These are phyloP conservation scores for Trichoderma atroviride DNA, from an alignment of 2,329 filamentous ascomycete species.

Conservation along the genomic window DNA sequence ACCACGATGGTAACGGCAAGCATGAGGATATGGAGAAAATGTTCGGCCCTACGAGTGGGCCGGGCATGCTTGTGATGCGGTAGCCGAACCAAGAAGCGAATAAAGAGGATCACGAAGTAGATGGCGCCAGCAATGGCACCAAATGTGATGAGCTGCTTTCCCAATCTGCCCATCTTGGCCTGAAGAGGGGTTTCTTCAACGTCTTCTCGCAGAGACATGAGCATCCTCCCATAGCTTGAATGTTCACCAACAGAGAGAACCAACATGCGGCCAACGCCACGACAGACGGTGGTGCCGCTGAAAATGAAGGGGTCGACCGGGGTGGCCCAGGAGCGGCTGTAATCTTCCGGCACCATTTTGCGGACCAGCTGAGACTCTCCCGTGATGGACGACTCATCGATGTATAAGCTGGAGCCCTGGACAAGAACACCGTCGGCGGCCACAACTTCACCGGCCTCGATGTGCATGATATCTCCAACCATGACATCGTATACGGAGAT, in stretches of 20 bases:
- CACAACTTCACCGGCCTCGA: slow-evolving; percentile 73
- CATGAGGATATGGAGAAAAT: slow-evolving; percentile 61
- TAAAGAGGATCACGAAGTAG: slow-evolving; percentile 47
- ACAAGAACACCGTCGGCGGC: slow-evolving; percentile 73
- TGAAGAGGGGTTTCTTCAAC: slow-evolving; percentile 78
- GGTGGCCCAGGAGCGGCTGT: slow-evolving; percentile 55
- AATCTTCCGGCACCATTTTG: slow-evolving; percentile 64
- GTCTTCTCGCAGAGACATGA: slow-evolving; percentile 77
- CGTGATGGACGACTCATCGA: slow-evolving; percentile 75
- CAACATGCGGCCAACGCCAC: slow-evolving; percentile 74
- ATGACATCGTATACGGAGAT: slow-evolving; percentile 72
- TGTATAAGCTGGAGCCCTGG: slow-evolving; percentile 54
- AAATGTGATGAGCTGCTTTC: slow-evolving; percentile 67
- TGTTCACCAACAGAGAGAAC: slow-evolving; percentile 75
- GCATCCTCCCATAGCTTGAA: slow-evolving; percentile 74
- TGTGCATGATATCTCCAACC: slow-evolving; percentile 72
- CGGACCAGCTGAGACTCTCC: slow-evolving; percentile 74
- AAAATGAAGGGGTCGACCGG: slow-evolving; percentile 75
- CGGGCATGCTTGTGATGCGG: slow-evolving; percentile 41
- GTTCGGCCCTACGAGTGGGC: slow-evolving; percentile 55
- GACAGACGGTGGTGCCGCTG: slow-evolving; percentile 75
- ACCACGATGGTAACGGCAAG: slow-evolving; percentile 62
- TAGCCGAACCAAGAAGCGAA: slow-evolving; percentile 43
- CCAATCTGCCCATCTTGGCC: slow-evolving; percentile 74
- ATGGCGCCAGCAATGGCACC: slow-evolving; percentile 45